These are phyloP conservation scores for Colletotrichum chrysophilum DNA, from an alignment of 2,329 filamentous ascomycete species.

Conservation along the genomic window DNA sequence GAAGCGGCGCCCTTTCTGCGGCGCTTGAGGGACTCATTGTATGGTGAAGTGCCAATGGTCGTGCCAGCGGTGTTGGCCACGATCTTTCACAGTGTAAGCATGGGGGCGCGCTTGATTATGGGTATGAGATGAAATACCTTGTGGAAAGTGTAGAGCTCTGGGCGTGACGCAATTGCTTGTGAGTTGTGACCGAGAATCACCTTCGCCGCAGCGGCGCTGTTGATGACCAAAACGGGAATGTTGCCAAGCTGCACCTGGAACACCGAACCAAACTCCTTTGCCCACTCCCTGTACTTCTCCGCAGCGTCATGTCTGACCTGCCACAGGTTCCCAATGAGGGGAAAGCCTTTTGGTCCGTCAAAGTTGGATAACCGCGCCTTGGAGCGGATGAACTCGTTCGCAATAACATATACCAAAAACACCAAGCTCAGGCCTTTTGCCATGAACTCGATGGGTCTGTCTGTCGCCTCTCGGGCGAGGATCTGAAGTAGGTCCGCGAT, in stretches of 20 bases:
- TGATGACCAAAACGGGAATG: constrained; percentile 69
- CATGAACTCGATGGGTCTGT: constrained; percentile 26
- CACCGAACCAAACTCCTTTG: constrained; percentile 31
- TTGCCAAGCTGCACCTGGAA: constrained; percentile 39
- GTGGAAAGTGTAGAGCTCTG: constrained; percentile 68
- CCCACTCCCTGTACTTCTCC: constrained; percentile 33
- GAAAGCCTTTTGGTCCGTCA: constrained; percentile 53
- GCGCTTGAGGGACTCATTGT: constrained; percentile 71
- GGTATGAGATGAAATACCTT: constrained; percentile 26
- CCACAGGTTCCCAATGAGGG: constrained; percentile 59
- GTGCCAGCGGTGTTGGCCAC: constrained; percentile 30
- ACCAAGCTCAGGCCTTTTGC: background rate
- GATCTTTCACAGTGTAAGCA: constrained; percentile 48
- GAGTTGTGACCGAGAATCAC: constrained; percentile 71
- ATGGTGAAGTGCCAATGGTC: constrained; percentile 69
- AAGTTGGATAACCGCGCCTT: constrained; percentile 50
- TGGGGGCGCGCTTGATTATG: too few relatives aligned
- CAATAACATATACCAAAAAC: constrained; percentile 47
- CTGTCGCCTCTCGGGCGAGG: constrained; percentile 17
- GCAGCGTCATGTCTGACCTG: constrained; percentile 56
- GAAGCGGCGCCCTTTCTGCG: constrained; percentile 70
- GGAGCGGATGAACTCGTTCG: constrained; percentile 52
- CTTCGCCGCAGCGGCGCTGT: constrained; percentile 69
- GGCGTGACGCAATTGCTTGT: constrained; percentile 68
- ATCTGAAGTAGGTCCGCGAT: constrained; percentile 28